Evolutionary conservation across 345 rosid species (phyloP).

Genomic region (Citrus unshiu): DNA sequence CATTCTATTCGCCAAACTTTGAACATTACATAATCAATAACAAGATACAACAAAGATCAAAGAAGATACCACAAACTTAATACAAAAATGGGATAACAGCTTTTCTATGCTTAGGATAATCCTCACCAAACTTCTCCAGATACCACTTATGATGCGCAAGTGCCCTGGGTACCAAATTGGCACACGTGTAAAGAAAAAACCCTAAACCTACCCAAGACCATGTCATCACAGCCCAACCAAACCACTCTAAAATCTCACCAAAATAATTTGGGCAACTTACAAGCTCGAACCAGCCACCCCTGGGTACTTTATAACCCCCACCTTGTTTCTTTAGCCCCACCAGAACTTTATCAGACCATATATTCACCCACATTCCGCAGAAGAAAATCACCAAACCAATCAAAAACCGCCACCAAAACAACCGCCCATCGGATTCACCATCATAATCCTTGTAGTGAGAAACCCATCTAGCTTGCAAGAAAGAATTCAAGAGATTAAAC

Average conservation of each 20-base stretch:
- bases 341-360: constrained; percentile 66
- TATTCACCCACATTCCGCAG: constrained; percentile 64
- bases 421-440: constrained; percentile 7
- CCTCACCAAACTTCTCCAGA: constrained; percentile 66
- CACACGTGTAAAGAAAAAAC: constrained; percentile 70
- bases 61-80: constrained; percentile 18
- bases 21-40: no score
- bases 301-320: constrained; percentile 71
- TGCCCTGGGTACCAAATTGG: constrained; percentile 80
- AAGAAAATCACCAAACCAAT: constrained; percentile 49
- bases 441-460: constrained; percentile 66
- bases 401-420: constrained; percentile 56
- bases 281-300: constrained; percentile 77
- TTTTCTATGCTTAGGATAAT: constrained; percentile 63
- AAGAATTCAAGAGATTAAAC: constrained; percentile 66
- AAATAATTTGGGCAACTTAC: constrained; percentile 88
- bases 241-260: constrained; percentile 85
- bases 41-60: no score
- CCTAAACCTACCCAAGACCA: constrained; percentile 86
- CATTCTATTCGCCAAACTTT: no score
- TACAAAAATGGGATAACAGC: constrained; percentile 72
- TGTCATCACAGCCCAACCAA: constrained; percentile 85
- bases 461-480: constrained; percentile 77
- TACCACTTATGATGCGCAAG: constrained; percentile 67
- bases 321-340: constrained; percentile 57